A percentile compares a stretch with the other conserved stretches of the same genome.
These are phyloP conservation scores for Tuctoria greenei DNA, from an alignment of 176 grass and related monocot genomes.

Conservation along the genomic window DNA sequence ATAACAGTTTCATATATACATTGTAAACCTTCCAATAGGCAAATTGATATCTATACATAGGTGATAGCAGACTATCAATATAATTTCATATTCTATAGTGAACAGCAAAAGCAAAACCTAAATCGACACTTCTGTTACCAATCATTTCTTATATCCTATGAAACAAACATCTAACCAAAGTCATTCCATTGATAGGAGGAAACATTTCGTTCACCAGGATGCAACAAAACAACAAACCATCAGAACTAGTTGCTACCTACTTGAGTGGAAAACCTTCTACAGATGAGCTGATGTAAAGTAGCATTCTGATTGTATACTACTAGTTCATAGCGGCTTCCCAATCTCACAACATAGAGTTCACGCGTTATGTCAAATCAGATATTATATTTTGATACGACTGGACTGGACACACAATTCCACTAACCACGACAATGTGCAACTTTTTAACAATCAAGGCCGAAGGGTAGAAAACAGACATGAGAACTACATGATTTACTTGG, in stretches of 20 bases:
- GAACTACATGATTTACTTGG: background rate
- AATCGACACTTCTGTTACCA: background rate
- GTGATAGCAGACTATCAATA: background rate
- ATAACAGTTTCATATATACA: background rate
- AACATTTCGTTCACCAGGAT: slow-evolving; percentile 24
- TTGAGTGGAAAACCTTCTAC: background rate
- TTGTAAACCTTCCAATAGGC: background rate
- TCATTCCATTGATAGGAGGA: slow-evolving; percentile 20
- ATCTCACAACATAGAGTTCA: slow-evolving; percentile 13
- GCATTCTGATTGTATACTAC: background rate
- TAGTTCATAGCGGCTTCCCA: background rate
- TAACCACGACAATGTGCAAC: background rate
- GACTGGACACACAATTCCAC: background rate
- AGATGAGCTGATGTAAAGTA: slow-evolving; percentile 5
- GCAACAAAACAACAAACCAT: slow-evolving; percentile 14
- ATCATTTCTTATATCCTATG: slow-evolving; percentile 11
- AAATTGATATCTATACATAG: slow-evolving; percentile 6
- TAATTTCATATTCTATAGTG: slow-evolving; percentile 27
- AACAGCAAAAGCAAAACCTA: slow-evolving; percentile 18
- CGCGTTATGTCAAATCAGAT: background rate
- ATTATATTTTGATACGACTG: background rate
- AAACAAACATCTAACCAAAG: slow-evolving; percentile 33
- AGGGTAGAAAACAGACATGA: slow-evolving; percentile 1
- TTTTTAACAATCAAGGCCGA: background rate
- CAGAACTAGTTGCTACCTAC: background rate